A percentile compares a stretch with the other conserved stretches of the same genome.
Evolutionary conservation across 345 rosid species (phyloP).

Genomic region (Pugionium dolabratum): DNA sequence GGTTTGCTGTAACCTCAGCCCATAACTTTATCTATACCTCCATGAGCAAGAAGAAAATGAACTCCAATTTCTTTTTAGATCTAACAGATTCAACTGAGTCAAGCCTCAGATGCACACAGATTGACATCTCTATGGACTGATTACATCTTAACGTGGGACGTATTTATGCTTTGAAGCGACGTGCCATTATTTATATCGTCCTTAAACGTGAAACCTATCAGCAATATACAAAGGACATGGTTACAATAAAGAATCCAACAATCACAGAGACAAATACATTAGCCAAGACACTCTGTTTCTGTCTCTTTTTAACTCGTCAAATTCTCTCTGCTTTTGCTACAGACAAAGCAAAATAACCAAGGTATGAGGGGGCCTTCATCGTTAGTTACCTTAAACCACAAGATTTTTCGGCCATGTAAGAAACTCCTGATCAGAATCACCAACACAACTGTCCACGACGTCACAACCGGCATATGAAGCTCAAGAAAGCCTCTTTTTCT

Average conservation of each 20-base stretch:
- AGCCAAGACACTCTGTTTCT: neutral
- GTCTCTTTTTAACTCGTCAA: neutral
- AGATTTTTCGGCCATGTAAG: conserved; percentile 40
- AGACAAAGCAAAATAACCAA: neutral
- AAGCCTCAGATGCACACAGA: neutral
- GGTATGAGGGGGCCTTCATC: conserved; percentile 31
- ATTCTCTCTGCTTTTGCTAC: neutral
- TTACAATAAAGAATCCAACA: conserved; percentile 31
- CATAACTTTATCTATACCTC: too few species aligned
- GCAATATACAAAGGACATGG: conserved; percentile 4
- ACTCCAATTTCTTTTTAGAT: too few species aligned
- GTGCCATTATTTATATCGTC: conserved; percentile 21
- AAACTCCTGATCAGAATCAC: conserved; percentile 38
- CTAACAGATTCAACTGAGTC: too few species aligned
- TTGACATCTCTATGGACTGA: conserved; percentile 33
- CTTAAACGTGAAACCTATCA: conserved; percentile 40
- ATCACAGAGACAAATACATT: neutral
- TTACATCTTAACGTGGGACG: neutral
- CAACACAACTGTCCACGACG: conserved; percentile 34
- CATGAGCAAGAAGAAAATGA: too few species aligned
- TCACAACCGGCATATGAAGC: conserved; percentile 37
- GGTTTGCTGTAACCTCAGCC: too few species aligned
- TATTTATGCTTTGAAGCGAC: neutral
- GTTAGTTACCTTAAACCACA: conserved; percentile 40
- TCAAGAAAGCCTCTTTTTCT: conserved; percentile 41